Evolutionary conservation across 108 stramenopile genomes (phyloP), one percentile per base, ranked within the genome.

Genomic region (Pseudonitzschia multiseries): DNA sequence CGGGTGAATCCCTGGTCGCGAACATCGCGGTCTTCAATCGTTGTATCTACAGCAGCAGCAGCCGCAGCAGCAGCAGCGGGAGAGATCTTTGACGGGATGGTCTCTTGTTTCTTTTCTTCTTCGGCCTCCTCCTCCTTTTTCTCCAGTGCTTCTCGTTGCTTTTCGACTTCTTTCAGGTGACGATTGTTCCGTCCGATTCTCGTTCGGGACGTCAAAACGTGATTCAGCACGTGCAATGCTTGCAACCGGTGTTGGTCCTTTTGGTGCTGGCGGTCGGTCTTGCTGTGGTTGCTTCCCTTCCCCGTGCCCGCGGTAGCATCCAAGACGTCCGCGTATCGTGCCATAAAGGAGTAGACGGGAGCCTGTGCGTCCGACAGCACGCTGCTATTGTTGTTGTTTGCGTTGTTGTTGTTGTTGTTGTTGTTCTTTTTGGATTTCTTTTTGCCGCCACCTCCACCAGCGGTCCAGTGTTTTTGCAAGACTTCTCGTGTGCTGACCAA

Each of bases 1-100:
- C 92, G 81, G 8, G 87, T 87, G 67, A 87, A 96, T n/a, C 95
- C 95, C 77, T 96, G 95, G 76, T 96, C 95, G 10, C 93, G 86
- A 69, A 79, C 50, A 71, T 66, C 31, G 76, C 87, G 41, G 2
- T 70, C 40, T 72, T 79, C 26, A 46, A 36, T 32, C 6, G 26
- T 33, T 36, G 66, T 57, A 8, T 84, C 53, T n/a, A 74, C 61
- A 32, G 64, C 57, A n/a, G n/a, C n/a, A n/a, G n/a, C n/a, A n/a
- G n/a, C n/a, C n/a, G n/a, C n/a, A n/a, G n/a, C n/a, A n/a, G n/a
- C n/a, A n/a, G n/a, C n/a, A 48, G 65, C 74, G 26, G 54, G 62
- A 3, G 40, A 22, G 1, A 36, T 27, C 8, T 65, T 41, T 10
- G 64, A 9, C 3, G 31, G 10, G 41, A 21, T 41, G 29, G 64